Evolutionary conservation across 2,329 filamentous ascomycete species (phyloP), one percentile per base, ranked within the genome.

Genomic region (Coniella lustricola): DNA sequence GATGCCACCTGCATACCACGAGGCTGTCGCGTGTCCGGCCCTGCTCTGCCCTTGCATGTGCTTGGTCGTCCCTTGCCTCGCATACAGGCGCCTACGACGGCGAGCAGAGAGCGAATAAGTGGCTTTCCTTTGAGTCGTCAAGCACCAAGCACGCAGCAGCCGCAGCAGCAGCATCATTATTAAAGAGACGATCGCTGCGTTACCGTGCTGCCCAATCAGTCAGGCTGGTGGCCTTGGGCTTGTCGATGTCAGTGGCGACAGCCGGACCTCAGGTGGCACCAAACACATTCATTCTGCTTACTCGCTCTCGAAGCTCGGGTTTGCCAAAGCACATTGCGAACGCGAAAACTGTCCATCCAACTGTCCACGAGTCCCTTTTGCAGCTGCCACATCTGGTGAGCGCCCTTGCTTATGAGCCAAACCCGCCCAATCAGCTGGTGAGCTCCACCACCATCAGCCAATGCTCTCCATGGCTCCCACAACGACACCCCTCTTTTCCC

Each of bases 1-100:
- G 10, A 29, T 29, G 25, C 25, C 35, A 40, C 40, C 21, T 38
- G 17, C 46, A 49, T 4, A 40, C 33, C 47, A 49, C 47, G 47
- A 45, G 41, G 18, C 34, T 18, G 41, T 40, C 36, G 42, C 42
- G 42, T 49, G 44, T 45, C 37, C 31, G 25, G 12, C 12, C 34
- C 34, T 17, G 13, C 14, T 8, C n/a, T 17, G 34, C 34, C 45
- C 42, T 43, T 49, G 37, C 42, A 49, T 18, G 40, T 39, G 29
- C 14, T 13, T 32, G 39, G 14, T 31, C 22, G 12, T 42, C n/a
- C 39, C 17, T 42, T 17, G 39, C 39, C 17, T 42, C 39, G 29
- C 29, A 41, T 36, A 36, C 18, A 14, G 4, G 12, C 18, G 18
- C 36, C 8, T 29, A 10, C 25, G 25, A 29, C 25, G 25, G 25